Evolutionary conservation across 805 yeast genomes (phyloP).

Genomic region (Suhomyces kilbournensis): DNA sequence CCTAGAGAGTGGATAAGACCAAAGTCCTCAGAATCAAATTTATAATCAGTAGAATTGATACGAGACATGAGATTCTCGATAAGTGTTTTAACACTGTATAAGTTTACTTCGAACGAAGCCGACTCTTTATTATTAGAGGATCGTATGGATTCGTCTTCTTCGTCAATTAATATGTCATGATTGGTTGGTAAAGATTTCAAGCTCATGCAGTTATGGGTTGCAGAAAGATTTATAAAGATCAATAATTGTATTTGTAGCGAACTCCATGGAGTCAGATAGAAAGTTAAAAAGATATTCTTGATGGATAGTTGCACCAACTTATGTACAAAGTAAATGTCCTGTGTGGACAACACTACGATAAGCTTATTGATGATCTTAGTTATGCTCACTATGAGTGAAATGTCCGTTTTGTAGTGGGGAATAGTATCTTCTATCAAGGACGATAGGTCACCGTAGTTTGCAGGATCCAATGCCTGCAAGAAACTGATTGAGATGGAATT

Average conservation of each 20-base stretch:
- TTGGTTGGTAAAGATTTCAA: constrained; percentile 24
- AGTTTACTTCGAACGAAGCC: constrained; percentile 2
- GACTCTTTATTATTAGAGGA: not conserved
- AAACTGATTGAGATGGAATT: constrained; percentile 14
- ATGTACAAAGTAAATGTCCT: constrained; percentile 36
- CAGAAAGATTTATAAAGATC: constrained; percentile 44
- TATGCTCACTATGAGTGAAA: constrained; percentile 17
- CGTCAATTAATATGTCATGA: not conserved
- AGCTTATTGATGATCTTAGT: constrained; percentile 47
- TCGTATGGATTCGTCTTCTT: constrained; percentile 10
- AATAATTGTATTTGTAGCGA: constrained; percentile 42
- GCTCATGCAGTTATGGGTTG: constrained; percentile 35
- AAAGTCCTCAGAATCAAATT: constrained; percentile 13
- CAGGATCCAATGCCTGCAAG: constrained; percentile 15
- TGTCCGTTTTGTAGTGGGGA: constrained; percentile 21
- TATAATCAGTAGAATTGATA: constrained; percentile 9
- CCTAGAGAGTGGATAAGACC: constrained; percentile 2
- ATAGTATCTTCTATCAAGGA: constrained; percentile 15
- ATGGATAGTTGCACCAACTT: constrained; percentile 39
- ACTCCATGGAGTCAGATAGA: constrained; percentile 42
- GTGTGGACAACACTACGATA: constrained; percentile 40
- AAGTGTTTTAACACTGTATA: constrained; percentile 20
- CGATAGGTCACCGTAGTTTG: constrained; percentile 18
- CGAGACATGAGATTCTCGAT: constrained; percentile 21
- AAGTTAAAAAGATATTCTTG: constrained; percentile 23